A percentile compares a stretch with the other conserved stretches of the same genome.
Evolutionary conservation across 345 rosid genomes (phyloP).

Genomic region (Cochlearia excelsa): DNA sequence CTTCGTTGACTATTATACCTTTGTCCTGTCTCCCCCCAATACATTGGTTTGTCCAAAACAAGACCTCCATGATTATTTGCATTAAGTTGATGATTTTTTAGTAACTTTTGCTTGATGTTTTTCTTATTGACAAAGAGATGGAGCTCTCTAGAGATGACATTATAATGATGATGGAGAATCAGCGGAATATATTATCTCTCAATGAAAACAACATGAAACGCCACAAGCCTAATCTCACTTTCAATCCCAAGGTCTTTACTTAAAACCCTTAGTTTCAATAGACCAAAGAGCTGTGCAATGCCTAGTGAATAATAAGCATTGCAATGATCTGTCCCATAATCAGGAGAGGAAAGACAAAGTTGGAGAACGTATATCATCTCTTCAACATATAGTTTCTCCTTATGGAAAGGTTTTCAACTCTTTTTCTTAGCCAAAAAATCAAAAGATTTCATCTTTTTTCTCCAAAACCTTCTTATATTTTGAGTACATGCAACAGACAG

Average conservation of each 20-base stretch:
- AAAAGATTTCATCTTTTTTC: constrained; percentile 6
- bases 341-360: constrained; percentile 89
- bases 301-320: constrained; percentile 32
- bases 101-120: constrained; percentile 16
- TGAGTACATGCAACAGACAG: constrained; percentile 54
- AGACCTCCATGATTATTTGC: not conserved
- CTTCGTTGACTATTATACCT: constrained; percentile 30
- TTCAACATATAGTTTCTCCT: constrained; percentile 95
- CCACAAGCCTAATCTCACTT: constrained; percentile 66
- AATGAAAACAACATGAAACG: constrained; percentile 61
- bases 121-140: constrained; percentile 36
- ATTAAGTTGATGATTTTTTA: not conserved
- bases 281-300: constrained; percentile 38
- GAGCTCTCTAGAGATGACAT: constrained; percentile 36
- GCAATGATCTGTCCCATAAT: constrained; percentile 30
- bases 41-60: constrained; percentile 21
- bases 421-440: not conserved
- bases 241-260: constrained; percentile 66
- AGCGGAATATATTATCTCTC: constrained; percentile 61
- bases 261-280: not conserved
- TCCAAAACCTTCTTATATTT: not conserved
- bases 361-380: constrained; percentile 77
- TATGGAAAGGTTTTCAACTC: constrained; percentile 72
- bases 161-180: constrained; percentile 78
- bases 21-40: constrained; percentile 18